Conservation (phyloP, 805 yeast genomes). For the Ogataea angusta region DNA sequence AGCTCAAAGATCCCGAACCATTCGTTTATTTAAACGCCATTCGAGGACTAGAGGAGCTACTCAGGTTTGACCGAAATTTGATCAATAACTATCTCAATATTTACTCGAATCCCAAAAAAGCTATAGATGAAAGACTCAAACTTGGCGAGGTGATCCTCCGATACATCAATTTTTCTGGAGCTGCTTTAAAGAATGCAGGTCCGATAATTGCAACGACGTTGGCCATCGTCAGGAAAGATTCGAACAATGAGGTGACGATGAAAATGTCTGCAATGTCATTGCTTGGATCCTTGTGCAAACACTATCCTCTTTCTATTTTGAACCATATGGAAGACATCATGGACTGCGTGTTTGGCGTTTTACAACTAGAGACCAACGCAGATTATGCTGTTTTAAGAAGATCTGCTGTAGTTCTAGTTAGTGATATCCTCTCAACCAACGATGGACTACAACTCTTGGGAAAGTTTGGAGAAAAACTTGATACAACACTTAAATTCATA, state of each 20-base stretch:
- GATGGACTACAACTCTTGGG: constrained; percentile 50
- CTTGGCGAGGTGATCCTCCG: constrained; percentile 79
- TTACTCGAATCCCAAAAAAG: constrained; percentile 11
- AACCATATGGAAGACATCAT: constrained; percentile 51
- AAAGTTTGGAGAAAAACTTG: constrained; percentile 42
- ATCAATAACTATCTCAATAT: constrained; percentile 14
- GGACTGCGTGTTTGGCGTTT: constrained; percentile 75
- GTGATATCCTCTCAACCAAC: constrained; percentile 48
- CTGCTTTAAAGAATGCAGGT: constrained; percentile 33
- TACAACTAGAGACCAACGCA: constrained; percentile 50
- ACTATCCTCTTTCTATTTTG: constrained; percentile 52
- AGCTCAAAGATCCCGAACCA: constrained; percentile 77
- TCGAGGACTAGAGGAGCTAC: constrained; percentile 64
- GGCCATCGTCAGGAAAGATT: constrained; percentile 19
- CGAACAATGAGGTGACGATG: constrained; percentile 48
- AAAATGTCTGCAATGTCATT: constrained; percentile 87
- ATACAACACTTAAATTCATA: constrained; percentile 42
- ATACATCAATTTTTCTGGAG: constrained; percentile 47
- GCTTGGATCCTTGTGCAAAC: constrained; percentile 66
- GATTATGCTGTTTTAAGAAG: constrained; percentile 63
- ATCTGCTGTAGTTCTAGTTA: constrained; percentile 66
- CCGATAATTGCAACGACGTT: constrained; percentile 44
- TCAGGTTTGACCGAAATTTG: constrained; percentile 37
- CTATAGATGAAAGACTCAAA: constrained; percentile 66
- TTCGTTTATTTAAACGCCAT: constrained; percentile 82